Base-by-base conservation (phyloP, 2,329 filamentous ascomycete genomes). In the Ophiocordyceps australis region DNA sequence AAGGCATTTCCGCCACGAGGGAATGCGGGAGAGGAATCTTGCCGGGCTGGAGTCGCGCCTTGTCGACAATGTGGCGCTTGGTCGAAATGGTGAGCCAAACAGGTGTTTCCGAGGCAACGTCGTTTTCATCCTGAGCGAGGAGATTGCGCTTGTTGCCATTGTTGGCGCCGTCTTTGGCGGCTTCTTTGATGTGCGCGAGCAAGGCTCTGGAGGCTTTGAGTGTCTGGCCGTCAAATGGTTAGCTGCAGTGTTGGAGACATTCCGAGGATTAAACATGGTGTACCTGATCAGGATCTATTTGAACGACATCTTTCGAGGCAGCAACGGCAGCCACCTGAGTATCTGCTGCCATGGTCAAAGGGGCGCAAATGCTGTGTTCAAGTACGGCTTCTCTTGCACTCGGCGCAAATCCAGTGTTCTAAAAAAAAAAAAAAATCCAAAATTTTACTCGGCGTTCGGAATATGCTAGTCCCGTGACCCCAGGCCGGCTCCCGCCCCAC, bases 1-100 rank as follows among this genome's bases (percentile, higher is more conserved):
- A 5, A 16, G 65, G 65, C 29, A 65, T 55, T 36, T 72, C 37
- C 35, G 65, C 59, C 53, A 79, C 74, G 34, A 92, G 65, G 8
- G 78, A 62, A 52, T 91, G 74, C 24, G 82, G 80, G 27, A 92
- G 59, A 37, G 61, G 40, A 41, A 94, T 80, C 55, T 86, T 91
- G 49, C 68, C 66, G 16, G 85, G 83, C 60, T 91, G 86, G 37
- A 93, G 62, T 28, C 72, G 67, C 46, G 70, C 71, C 51, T 79
- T 75, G 54, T 91, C 78, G 45, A 54, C 47, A 28, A 74, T 66
- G 50, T 74, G 67, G 37, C 62, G 62, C 55, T 75, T 75, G 34
- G 69, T 74, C 26, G 66, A 71, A 35, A 75, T 47, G 19, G 57
- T 69, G 23, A 75, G 55, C 63, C 65, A 74, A 43, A 75, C 51